Evolutionary conservation across 2,329 filamentous ascomycete species (phyloP).

Genomic region (Trichoderma polysporum): DNA sequence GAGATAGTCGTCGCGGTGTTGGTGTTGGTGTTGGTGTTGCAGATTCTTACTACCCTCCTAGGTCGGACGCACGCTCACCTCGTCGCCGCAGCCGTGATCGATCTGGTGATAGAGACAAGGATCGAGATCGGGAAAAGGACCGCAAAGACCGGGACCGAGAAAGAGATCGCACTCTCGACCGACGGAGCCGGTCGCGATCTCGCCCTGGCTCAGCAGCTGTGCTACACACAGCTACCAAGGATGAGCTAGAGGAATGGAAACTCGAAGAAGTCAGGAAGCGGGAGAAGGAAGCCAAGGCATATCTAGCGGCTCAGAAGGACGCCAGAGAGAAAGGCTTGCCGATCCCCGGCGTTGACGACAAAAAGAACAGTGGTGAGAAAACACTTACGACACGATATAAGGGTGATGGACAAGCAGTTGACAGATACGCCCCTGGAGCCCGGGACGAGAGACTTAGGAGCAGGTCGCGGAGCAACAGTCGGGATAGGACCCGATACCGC

Average conservation of each 20-base stretch:
- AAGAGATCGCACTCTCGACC: constrained; percentile 33
- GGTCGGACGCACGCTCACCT: constrained; percentile 25
- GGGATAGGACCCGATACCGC: constrained; percentile 39
- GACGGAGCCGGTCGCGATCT: constrained; percentile 47
- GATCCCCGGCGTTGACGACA: constrained; percentile 58
- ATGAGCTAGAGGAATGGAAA: constrained; percentile 58
- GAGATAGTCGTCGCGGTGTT: constrained; percentile 28
- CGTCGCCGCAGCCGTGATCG: constrained; percentile 32
- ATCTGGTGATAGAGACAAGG: constrained; percentile 29
- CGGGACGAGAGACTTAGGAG: constrained; percentile 42
- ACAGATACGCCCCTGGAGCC: constrained; percentile 49
- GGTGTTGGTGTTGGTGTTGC: too few relatives aligned
- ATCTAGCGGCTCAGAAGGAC: constrained; percentile 61
- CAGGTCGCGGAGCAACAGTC: constrained; percentile 37
- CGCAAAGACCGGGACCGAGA: constrained; percentile 27
- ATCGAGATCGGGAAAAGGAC: constrained; percentile 29
- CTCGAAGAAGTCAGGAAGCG: constrained; percentile 61
- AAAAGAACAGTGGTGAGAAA: constrained; percentile 46
- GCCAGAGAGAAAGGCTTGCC: constrained; percentile 59
- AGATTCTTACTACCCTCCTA: constrained; percentile 27
- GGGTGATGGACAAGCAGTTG: constrained; percentile 33
- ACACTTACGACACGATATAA: constrained; percentile 40
- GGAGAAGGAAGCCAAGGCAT: constrained; percentile 64
- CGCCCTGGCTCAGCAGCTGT: constrained; percentile 37
- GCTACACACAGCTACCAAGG: constrained; percentile 43